Percentiles rank a stretch among this genome's conserved stretches.
Conservation (phyloP, 2,329 filamentous ascomycete genomes). For the Cyphellophora europaea region DNA sequence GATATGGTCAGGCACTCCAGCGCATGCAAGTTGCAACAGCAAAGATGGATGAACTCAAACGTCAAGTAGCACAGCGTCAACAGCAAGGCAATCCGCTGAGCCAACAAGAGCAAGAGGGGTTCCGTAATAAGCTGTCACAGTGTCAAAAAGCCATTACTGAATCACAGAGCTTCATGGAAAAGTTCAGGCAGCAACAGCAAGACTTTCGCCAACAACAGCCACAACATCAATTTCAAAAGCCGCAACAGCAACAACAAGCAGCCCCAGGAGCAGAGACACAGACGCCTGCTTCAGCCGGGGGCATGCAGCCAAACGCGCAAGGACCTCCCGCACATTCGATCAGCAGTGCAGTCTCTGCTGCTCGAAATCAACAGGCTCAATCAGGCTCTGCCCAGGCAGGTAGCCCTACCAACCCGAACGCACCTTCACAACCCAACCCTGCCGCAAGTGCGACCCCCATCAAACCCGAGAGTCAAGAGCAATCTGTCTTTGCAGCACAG, state of each 20-base stretch:
- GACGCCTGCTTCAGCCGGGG: constrained; percentile 8
- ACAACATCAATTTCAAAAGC: constrained; percentile 18
- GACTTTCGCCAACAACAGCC: constrained; percentile 27
- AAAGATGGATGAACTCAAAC: constrained; percentile 32
- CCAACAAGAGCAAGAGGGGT: constrained; percentile 32
- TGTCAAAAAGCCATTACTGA: constrained; percentile 23
- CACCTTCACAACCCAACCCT: constrained; percentile 10
- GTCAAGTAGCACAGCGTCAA: constrained; percentile 29
- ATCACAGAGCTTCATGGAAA: constrained; percentile 35
- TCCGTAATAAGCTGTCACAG: constrained; percentile 22
- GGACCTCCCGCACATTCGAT: constrained; percentile 33
- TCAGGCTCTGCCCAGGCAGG: constrained; percentile 23
- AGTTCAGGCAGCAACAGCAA: constrained; percentile 40
- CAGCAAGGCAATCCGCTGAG: constrained; percentile 27
- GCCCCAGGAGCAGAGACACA: constrained; percentile 3
- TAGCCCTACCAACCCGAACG: constrained; percentile 23
- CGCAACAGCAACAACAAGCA: constrained; percentile 10
- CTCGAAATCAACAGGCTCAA: constrained; percentile 15
- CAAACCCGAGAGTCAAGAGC: constrained; percentile 4
- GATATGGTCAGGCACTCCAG: constrained; percentile 39
- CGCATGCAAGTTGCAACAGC: constrained; percentile 37
- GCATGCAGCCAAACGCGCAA: constrained; percentile 13
- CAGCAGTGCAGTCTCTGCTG: constrained; percentile 33
- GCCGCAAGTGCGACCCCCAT: constrained; percentile 3
- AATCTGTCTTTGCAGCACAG: constrained; percentile 10